Evolutionary conservation across 768 basidiomycete species (phyloP), one percentile per base, ranked within the genome.

Genomic region (Suillus cothurnatus): DNA sequence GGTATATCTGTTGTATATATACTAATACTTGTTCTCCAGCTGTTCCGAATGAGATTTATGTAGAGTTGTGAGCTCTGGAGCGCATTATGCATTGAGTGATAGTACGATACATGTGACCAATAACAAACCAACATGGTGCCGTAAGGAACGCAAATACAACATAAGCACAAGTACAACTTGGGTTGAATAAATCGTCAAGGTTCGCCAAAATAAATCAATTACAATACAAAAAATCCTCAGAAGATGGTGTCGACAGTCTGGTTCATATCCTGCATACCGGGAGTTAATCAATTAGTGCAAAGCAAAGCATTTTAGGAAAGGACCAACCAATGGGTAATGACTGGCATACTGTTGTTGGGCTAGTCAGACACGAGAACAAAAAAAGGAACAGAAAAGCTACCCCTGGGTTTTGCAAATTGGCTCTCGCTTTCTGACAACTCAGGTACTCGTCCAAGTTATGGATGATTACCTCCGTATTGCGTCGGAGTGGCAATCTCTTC

Each of bases 401-500:
- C 47, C 47, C 36, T 32, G 61, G 61, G 56, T 38, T 62, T 17
- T 57, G 55, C 36, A 39, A 61, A 1, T 57, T 8, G 8, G 26
- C 19, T 62, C 55, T 34, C 4, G 7, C 47, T 14, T 58, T 58
- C 26, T 26, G 36, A 26, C 23, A 28, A 1, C 15, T 38, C 31
- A 66, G 34, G 36, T 49, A 65, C 23, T 66, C 64, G 0, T 70
- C 66, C 47, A 59, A 23, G 49, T 53, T 55, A n/a, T 12, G 34
- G 23, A 65, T 56, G 57, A 64, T 28, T 38, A 73, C 28, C 36
- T 64, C 72, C 1, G 69, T 67, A 4, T 59, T 52, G 43, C 67
- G 61, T 58, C 70, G 74, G 17, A 15, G 57, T 26, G 47, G 73
- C 68, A 32, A 59, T 26, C 17, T 55, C n/a, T 61, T 53, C 43